Conservation (phyloP, 805 yeast species). For the Metschnikowia dekortorum region DNA sequence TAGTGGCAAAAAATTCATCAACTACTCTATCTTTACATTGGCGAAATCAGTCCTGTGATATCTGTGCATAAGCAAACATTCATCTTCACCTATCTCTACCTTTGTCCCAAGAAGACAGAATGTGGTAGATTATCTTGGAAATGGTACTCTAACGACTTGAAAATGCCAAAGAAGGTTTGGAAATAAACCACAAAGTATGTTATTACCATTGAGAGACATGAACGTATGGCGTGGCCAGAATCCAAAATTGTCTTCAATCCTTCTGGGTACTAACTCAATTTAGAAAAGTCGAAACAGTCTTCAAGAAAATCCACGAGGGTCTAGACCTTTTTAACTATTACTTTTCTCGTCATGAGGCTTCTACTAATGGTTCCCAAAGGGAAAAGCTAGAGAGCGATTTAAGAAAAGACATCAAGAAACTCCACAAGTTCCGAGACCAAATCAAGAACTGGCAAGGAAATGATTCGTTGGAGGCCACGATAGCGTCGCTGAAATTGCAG, state of each 20-base stretch:
- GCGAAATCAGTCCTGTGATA: too few species aligned
- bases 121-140: too few species aligned
- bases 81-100: too few species aligned
- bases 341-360: conserved; percentile 37
- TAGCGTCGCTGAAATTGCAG: conserved; percentile 21
- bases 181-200: conserved; percentile 9
- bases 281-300: conserved; percentile 40
- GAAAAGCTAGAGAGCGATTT: conserved; percentile 40
- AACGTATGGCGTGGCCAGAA: not conserved
- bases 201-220: not conserved
- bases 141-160: too few species aligned
- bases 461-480: conserved; percentile 19
- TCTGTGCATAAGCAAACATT: too few species aligned
- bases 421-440: conserved; percentile 43
- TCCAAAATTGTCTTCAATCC: not conserved
- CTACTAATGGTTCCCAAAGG: conserved; percentile 40
- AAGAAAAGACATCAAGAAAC: conserved; percentile 42
- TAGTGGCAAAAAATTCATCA: too few species aligned
- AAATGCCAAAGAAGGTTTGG: too few species aligned
- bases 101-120: too few species aligned
- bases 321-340: conserved; percentile 43
- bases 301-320: conserved; percentile 44
- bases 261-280: conserved; percentile 11
- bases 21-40: too few species aligned
- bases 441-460: conserved; percentile 43